Evolutionary conservation across 2,329 filamentous ascomycete species (phyloP), one percentile per base, ranked within the genome.

Genomic region (Pyrenophora graminea): DNA sequence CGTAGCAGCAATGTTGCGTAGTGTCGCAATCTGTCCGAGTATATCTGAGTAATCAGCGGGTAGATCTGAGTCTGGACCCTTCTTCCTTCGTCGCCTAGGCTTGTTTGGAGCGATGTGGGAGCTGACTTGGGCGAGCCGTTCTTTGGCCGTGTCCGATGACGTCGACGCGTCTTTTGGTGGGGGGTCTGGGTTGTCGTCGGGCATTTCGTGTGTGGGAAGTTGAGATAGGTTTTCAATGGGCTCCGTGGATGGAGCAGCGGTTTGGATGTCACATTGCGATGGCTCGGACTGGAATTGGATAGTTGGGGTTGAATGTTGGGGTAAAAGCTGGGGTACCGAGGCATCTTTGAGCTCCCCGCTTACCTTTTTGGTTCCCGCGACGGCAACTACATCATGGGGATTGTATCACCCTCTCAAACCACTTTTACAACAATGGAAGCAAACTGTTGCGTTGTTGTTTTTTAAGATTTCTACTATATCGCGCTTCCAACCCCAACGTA

Each of bases 21-120:
- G 75, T 0, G 75, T 74, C 4, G 71, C 57, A n/a, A 87, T 74
- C 58, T 86, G 82, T n/a, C 69, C 72, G 0, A 85, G 78, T 13
- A 86, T 78, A 57, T 87, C 85, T 30, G 80, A 82, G 67, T 86
- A 84, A 67, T 87, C 83, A 42, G 81, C 77, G 21, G 84, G 84
- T 0, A 84, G 75, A 7, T 75, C 74, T 31, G 72, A 64, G 31
- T 72, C 65, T 21, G 71, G 66, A 6, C 61, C 65, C 48, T 70
- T 73, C 36, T 67, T 68, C 57, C 68, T 65, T 51, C 68, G 66
- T 34, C 67, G 66, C 67, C 72, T 74, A 18, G 68, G 63, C 13
- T 70, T 71, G 53, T 72, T 71, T 23, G 66, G 56, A 44, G 62
- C 39, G 47, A 80, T 65, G 58, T 82, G 77, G 3, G 73, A 72